Conservation (phyloP, 805 yeast species). For the Pichia membranifaciens region DNA sequence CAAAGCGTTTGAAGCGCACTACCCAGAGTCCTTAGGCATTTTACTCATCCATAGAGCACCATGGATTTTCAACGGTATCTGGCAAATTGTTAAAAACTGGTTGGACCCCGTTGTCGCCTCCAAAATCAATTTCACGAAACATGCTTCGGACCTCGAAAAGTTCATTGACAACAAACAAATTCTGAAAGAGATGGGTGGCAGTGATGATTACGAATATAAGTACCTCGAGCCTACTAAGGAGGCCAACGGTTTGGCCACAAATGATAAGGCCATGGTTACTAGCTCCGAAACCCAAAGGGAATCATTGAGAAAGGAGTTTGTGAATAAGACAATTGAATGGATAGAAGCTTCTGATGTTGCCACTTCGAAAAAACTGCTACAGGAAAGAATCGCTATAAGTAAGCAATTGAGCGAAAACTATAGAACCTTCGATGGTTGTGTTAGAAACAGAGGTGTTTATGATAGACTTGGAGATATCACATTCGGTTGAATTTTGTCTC, state of each 20-base stretch:
- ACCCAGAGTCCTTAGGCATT: slow-evolving; percentile 87
- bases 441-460: slow-evolving; percentile 71
- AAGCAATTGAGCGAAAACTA: slow-evolving; percentile 56
- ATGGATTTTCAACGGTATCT: slow-evolving; percentile 91
- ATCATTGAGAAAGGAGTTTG: slow-evolving; percentile 45
- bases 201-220: slow-evolving; percentile 48
- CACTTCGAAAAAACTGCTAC: slow-evolving; percentile 42
- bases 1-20: slow-evolving; percentile 88
- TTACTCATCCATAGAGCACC: slow-evolving; percentile 91
- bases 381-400: slow-evolving; percentile 50
- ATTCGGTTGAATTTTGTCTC: slow-evolving; percentile 13
- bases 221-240: slow-evolving; percentile 58
- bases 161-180: slow-evolving; percentile 55
- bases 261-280: slow-evolving; percentile 35
- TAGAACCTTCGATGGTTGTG: slow-evolving; percentile 67
- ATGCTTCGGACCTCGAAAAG: slow-evolving; percentile 57
- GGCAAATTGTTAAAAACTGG: slow-evolving; percentile 92
- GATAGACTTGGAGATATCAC: slow-evolving; percentile 60
- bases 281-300: slow-evolving; percentile 39
- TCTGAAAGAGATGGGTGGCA: slow-evolving; percentile 74
- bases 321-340: slow-evolving; percentile 72
- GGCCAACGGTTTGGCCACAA: slow-evolving; percentile 45
- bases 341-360: slow-evolving; percentile 53
- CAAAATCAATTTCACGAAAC: slow-evolving; percentile 79
- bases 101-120: slow-evolving; percentile 94